Conservation (phyloP, 2,329 filamentous ascomycete species). For the Monilinia vaccinii-corymbosi region DNA sequence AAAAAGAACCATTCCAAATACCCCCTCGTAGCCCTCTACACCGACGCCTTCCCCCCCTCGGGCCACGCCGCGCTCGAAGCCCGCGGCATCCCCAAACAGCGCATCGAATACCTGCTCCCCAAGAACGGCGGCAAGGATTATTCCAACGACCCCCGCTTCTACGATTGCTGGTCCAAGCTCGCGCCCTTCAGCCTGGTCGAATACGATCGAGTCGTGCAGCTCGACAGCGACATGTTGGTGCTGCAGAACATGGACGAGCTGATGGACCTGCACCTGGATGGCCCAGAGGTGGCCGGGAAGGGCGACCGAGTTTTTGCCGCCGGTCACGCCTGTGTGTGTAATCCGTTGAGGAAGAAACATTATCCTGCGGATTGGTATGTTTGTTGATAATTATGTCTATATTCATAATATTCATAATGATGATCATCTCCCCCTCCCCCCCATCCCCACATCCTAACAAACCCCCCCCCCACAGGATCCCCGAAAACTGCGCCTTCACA, state of each 20-base stretch:
- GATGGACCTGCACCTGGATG: slow-evolving; percentile 71
- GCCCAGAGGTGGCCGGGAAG: slow-evolving; percentile 38
- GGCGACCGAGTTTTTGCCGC: slow-evolving; percentile 67
- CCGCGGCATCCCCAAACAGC: slow-evolving; percentile 60
- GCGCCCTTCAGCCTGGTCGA: slow-evolving; percentile 67
- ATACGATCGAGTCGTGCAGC: slow-evolving; percentile 71
- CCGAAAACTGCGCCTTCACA: slow-evolving; percentile 50
- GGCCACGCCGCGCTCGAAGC: slow-evolving; percentile 61
- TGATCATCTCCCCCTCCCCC: neutral
- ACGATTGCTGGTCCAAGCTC: slow-evolving; percentile 86
- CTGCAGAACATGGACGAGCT: slow-evolving; percentile 83
- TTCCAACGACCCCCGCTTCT: slow-evolving; percentile 71
- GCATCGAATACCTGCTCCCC: slow-evolving; percentile 65
- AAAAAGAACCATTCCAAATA: slow-evolving; percentile 57
- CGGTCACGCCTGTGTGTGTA: slow-evolving; percentile 78
- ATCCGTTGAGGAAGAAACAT: slow-evolving; percentile 67
- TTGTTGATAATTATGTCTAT: neutral
- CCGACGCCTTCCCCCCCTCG: slow-evolving; percentile 60
- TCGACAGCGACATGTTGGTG: slow-evolving; percentile 85
- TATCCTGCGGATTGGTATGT: slow-evolving; percentile 65
- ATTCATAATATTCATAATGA: too few species aligned
- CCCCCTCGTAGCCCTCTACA: slow-evolving; percentile 76
- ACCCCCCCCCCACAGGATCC: slow-evolving; percentile 31
- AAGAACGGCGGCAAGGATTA: slow-evolving; percentile 52
- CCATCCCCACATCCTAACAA: neutral